Evolutionary conservation across 1,284 basidiomycete genomes (phyloP).

Genomic region (Apiotrichum siamense): DNA sequence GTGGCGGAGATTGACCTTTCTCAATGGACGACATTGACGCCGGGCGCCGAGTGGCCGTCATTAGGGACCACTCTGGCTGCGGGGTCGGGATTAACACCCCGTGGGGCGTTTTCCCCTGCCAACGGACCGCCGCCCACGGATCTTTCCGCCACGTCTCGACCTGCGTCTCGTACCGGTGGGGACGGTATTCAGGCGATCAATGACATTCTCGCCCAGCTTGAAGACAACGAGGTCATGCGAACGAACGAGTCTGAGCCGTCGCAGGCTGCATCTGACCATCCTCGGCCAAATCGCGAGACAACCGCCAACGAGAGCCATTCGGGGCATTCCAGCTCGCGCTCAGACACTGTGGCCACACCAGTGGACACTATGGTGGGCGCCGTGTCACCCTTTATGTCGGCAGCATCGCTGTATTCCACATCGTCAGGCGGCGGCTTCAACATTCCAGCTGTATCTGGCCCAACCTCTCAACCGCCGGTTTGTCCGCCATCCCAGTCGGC

Average conservation of each 20-base stretch:
- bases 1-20: conserved; percentile 27
- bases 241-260: conserved; percentile 5
- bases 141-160: not conserved
- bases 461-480: too few relatives aligned
- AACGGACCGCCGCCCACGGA: conserved; percentile 14
- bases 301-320: not conserved
- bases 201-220: conserved; percentile 38
- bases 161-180: conserved; percentile 2
- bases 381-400: too few relatives aligned
- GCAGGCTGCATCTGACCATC: too few relatives aligned
- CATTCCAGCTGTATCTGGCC: conserved; percentile 1
- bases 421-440: too few relatives aligned
- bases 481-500: too few relatives aligned
- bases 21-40: conserved; percentile 39
- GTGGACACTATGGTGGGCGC: not conserved
- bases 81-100: conserved; percentile 19
- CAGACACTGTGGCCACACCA: not conserved
- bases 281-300: not conserved
- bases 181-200: conserved; percentile 25
- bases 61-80: conserved; percentile 14
- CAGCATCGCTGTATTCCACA: too few relatives aligned
- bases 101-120: conserved; percentile 12
- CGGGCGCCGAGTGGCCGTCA: conserved; percentile 31
- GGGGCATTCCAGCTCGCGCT: not conserved
- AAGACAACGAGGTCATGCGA: conserved; percentile 29